Evolutionary conservation across 106 monocot genomes (phyloP).

Genomic region (Platanthera zijinensis): DNA sequence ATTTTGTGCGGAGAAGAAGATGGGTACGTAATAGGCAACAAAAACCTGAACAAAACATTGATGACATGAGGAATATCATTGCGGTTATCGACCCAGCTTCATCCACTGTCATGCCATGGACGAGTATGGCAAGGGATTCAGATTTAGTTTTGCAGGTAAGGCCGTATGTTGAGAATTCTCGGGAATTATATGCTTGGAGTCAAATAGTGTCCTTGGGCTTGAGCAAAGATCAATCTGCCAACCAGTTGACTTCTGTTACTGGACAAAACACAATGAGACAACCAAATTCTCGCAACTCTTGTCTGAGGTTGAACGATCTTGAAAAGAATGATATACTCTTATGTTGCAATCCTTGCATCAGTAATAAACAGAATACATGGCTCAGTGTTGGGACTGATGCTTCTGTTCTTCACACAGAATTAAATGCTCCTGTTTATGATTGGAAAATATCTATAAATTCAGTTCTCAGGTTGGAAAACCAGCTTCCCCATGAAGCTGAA

Average conservation of each 20-base stretch:
- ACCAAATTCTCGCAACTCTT: slow-evolving; percentile 20
- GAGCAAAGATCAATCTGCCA: slow-evolving; percentile 28
- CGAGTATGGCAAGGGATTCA: slow-evolving; percentile 32
- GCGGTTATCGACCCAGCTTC: slow-evolving; percentile 53
- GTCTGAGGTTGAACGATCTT: slow-evolving; percentile 62
- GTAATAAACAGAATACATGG: slow-evolving; percentile 49
- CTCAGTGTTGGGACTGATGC: slow-evolving; percentile 82
- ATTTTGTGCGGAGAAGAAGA: slow-evolving; percentile 73
- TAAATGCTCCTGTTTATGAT: slow-evolving; percentile 89
- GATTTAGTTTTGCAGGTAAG: slow-evolving; percentile 80
- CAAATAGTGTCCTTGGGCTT: slow-evolving; percentile 38
- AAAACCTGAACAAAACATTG: slow-evolving; percentile 17
- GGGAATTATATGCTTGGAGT: slow-evolving; percentile 59
- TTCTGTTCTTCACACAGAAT: slow-evolving; percentile 79
- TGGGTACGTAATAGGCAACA: slow-evolving; percentile 67
- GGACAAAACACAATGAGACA: slow-evolving; percentile 39
- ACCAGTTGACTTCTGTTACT: slow-evolving; percentile 30
- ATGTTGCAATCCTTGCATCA: slow-evolving; percentile 33
- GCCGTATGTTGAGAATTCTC: slow-evolving; percentile 48
- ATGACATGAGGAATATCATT: slow-evolving; percentile 39
- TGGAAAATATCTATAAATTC: slow-evolving; percentile 92
- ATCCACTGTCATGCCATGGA: slow-evolving; percentile 67
- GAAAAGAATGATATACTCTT: slow-evolving; percentile 82
- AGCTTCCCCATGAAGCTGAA: slow-evolving; percentile 82
- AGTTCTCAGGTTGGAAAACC: slow-evolving; percentile 77